phyloP scores from a whole-genome alignment of 2,329 filamentous ascomycete genomes.

The Apiospora malaysiana region DNA sequence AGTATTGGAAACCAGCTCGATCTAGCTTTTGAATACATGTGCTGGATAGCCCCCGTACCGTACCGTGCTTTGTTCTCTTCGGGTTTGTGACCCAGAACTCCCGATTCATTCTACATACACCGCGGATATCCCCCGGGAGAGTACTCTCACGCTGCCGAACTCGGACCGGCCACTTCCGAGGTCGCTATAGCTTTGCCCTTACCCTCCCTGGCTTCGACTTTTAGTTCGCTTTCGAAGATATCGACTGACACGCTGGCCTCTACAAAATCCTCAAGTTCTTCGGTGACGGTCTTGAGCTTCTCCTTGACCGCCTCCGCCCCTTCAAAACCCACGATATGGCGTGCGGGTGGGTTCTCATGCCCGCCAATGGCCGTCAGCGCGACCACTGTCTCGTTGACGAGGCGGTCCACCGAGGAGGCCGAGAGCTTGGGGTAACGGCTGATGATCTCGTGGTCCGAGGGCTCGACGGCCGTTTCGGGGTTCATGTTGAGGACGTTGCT shows the following conservation, averaged over 20 bases:
- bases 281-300: slow-evolving; percentile 94
- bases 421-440: slow-evolving; percentile 78
- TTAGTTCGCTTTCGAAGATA: slow-evolving; percentile 66
- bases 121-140: not conserved
- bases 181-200: slow-evolving; percentile 28
- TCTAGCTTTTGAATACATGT: no score
- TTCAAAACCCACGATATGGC: slow-evolving; percentile 93
- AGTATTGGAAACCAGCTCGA: no score
- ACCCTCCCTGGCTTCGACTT: slow-evolving; percentile 55
- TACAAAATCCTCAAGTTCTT: slow-evolving; percentile 95
- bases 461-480: slow-evolving; percentile 64
- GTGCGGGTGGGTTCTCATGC: slow-evolving; percentile 91
- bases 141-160: not conserved
- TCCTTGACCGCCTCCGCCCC: slow-evolving; percentile 89
- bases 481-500: slow-evolving; percentile 79
- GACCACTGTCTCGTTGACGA: slow-evolving; percentile 89
- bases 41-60: not conserved
- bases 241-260: slow-evolving; percentile 88
- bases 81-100: not conserved
- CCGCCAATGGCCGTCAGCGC: slow-evolving; percentile 91
- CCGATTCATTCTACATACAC: not conserved
- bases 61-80: not conserved
- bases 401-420: slow-evolving; percentile 68
- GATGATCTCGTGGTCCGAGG: slow-evolving; percentile 53
- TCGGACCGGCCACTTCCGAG: slow-evolving; percentile 27